Base-by-base conservation (phyloP, 768 basidiomycete species). In the Russula dissimulans region DNA sequence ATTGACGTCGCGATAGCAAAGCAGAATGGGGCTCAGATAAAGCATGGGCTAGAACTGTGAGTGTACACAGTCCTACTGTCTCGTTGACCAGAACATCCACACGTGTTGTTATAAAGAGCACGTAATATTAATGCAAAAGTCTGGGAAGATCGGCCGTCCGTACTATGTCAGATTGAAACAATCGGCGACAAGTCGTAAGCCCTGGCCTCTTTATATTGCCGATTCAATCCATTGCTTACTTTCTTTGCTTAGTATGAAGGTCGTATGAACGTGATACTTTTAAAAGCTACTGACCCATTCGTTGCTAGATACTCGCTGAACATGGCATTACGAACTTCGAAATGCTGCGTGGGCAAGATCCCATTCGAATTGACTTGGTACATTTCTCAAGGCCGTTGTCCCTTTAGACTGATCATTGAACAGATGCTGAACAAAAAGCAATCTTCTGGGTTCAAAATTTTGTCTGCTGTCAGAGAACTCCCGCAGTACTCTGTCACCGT, bases 141-240 rank as follows among this genome's bases (percentile, higher is more conserved):
- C 45, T 98, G 95, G 95, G 95, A 97, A 67, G 87, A 93, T 67
- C 76, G 89, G 18, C 84, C 92, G 5, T 75, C 85, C 14, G 87
- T 95, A 7, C 79, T 98, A 56, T 80, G 88, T 14, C 95, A 98
- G 70, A 79, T 98, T 52, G 85, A 89, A 38, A 82, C 85, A n/a
- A 85, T 98, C 44, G 95, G 95, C 36, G 91, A 93, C 68, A 92
- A 91, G 81, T 91, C 89, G 90, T 91, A 58, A 69, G 87, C 72
- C 14, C 22, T 54, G n/a, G 5, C 7, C n/a, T 26, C 15, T 51
- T 15, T 3, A n/a, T 32, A n/a, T 41, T 29, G 17, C 22, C 46
- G 1, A 29, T 31, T 18, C 5, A 10, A 31, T 12, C 31, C 18
- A 34, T 26, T 10, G 5, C 48, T 57, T 6, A 10, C 53, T 26